Evolutionary conservation across 176 grass and related monocot species (phyloP).

Genomic region (Aegilops longissima): DNA sequence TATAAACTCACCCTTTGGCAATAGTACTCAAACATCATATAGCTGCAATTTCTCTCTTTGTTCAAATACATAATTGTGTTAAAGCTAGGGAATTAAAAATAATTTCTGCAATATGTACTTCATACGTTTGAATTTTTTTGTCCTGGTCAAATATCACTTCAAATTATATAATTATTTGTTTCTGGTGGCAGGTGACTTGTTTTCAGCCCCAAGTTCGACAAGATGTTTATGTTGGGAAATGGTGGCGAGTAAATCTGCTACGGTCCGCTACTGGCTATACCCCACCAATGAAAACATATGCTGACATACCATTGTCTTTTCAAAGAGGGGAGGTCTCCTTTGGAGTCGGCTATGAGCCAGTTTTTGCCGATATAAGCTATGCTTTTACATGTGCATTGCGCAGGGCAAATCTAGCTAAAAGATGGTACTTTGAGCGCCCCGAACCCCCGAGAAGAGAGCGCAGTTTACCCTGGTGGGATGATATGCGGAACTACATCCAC

Average conservation of each 20-base stretch:
- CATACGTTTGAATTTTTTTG: not conserved
- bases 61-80: constrained; percentile 4
- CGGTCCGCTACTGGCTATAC: constrained; percentile 91
- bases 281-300: constrained; percentile 89
- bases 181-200: constrained; percentile 70
- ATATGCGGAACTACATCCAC: constrained; percentile 97
- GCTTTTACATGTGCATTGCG: constrained; percentile 93
- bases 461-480: constrained; percentile 99
- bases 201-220: constrained; percentile 95
- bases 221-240: constrained; percentile 89
- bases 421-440: constrained; percentile 54
- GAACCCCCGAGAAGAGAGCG: constrained; percentile 74
- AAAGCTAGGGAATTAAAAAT: not conserved
- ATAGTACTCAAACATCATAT: not conserved
- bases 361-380: constrained; percentile 97
- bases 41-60: not conserved
- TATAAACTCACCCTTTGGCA: constrained; percentile 12
- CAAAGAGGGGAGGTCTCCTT: constrained; percentile 91
- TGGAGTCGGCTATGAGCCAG: constrained; percentile 92
- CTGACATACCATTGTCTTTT: constrained; percentile 70
- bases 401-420: constrained; percentile 88
- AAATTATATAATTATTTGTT: constrained; percentile 28
- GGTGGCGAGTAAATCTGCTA: constrained; percentile 92
- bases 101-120: constrained; percentile 21
- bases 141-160: constrained; percentile 19